These are phyloP conservation scores for Gossypium longicalyx DNA, from an alignment of 345 rosid species.

Conservation along the genomic window DNA sequence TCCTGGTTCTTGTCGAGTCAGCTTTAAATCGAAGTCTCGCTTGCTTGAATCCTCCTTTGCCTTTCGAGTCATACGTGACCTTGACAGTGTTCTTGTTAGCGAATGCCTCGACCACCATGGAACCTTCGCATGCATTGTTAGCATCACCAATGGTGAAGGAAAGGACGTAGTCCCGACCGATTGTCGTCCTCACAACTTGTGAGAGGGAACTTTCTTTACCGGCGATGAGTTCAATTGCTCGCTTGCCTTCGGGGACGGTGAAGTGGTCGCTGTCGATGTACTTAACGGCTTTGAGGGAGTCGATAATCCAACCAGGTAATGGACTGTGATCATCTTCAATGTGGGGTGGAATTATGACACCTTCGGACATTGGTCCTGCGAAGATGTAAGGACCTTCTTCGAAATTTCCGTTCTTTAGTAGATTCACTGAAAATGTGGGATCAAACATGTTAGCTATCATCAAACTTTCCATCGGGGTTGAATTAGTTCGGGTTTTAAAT, in stretches of 20 bases:
- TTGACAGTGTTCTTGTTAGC: constrained; percentile 38
- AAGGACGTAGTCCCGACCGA: constrained; percentile 44
- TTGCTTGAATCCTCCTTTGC: constrained; percentile 53
- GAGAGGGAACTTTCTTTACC: constrained; percentile 84
- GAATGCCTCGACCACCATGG: constrained; percentile 60
- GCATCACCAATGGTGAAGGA: constrained; percentile 58
- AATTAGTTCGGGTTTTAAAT: too few relatives aligned
- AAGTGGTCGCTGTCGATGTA: constrained; percentile 59
- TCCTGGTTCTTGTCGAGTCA: constrained; percentile 36
- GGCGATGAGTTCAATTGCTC: constrained; percentile 62
- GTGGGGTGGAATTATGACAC: constrained; percentile 71
- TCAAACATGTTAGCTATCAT: neutral
- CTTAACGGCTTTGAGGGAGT: constrained; percentile 78
- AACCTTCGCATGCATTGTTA: constrained; percentile 51
- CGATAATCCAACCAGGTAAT: constrained; percentile 70
- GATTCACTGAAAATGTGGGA: constrained; percentile 30
- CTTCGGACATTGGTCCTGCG: constrained; percentile 37
- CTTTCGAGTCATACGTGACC: constrained; percentile 51
- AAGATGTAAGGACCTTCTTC: constrained; percentile 71
- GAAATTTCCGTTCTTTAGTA: constrained; percentile 64
- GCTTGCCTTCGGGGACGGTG: constrained; percentile 44
- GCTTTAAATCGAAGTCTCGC: constrained; percentile 51
- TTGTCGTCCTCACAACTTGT: constrained; percentile 44
- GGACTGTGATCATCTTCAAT: constrained; percentile 66
- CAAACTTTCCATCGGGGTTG: too few relatives aligned